phyloP scores from a whole-genome alignment of 306 rosid species.

The Lathyrus oleraceus region DNA sequence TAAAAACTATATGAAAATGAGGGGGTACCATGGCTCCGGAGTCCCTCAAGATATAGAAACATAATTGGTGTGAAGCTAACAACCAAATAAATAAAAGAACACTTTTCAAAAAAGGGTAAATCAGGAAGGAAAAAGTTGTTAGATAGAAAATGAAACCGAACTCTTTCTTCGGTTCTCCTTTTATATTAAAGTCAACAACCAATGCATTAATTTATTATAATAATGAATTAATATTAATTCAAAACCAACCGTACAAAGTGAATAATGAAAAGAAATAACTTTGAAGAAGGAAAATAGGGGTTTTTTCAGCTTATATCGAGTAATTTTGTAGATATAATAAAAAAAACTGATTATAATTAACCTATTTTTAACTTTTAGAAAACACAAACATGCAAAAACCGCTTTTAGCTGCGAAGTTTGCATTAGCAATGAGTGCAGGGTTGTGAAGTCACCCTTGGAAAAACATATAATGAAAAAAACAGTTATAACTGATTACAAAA shows the following conservation, averaged over 20 bases:
- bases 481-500: no score
- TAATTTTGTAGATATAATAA: no score
- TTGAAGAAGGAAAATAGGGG: no score
- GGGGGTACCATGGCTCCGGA: no score
- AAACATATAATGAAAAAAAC: neutral
- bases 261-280: no score
- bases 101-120: neutral
- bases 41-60: no score
- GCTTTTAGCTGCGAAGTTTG: slow-evolving; percentile 1
- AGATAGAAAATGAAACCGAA: neutral
- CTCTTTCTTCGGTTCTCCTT: neutral
- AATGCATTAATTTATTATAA: neutral
- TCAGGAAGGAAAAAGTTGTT: neutral
- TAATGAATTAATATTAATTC: neutral
- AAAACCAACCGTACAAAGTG: neutral
- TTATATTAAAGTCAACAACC: neutral
- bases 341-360: no score
- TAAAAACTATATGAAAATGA: no score
- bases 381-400: no score
- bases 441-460: slow-evolving; percentile 34
- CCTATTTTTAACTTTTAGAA: no score
- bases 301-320: no score
- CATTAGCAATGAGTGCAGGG: slow-evolving; percentile 27
- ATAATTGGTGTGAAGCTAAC: neutral
- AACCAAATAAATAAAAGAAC: neutral